Conservation (phyloP, 306 rosid species). For the Citrullus mucosospermus region DNA sequence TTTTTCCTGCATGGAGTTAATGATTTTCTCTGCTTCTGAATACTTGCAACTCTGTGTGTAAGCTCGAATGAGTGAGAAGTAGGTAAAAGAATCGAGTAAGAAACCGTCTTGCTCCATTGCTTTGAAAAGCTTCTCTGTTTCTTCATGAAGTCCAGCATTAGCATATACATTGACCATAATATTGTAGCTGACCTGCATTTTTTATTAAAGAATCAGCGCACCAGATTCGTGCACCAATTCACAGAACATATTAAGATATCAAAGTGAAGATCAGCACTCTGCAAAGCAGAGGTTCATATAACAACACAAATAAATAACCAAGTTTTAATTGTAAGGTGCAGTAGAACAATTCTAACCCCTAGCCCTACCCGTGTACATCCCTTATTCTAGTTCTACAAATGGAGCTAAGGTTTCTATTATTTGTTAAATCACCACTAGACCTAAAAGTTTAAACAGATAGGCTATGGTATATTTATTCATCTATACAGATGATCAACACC, state of each 20-base stretch:
- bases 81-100: constrained; percentile 58
- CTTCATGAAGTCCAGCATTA: constrained; percentile 46
- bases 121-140: constrained; percentile 47
- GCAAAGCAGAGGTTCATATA: too few species aligned
- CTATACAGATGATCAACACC: not conserved
- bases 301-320: not conserved
- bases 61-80: constrained; percentile 62
- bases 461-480: not conserved
- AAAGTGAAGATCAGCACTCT: not conserved
- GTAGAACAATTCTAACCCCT: not conserved
- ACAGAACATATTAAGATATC: not conserved
- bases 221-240: not conserved
- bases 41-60: constrained; percentile 46
- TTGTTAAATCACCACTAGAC: not conserved
- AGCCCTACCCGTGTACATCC: too few species aligned
- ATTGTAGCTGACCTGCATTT: constrained; percentile 77
- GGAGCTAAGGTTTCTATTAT: not conserved
- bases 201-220: constrained; percentile 8
- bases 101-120: constrained; percentile 53
- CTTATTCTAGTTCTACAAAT: not conserved
- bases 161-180: constrained; percentile 81
- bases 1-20: constrained; percentile 40
- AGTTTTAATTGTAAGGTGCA: not conserved
- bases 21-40: constrained; percentile 52
- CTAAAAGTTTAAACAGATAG: not conserved